Evolutionary conservation across 2,329 filamentous ascomycete genomes (phyloP).

Genomic region (Penicillium expansum): DNA sequence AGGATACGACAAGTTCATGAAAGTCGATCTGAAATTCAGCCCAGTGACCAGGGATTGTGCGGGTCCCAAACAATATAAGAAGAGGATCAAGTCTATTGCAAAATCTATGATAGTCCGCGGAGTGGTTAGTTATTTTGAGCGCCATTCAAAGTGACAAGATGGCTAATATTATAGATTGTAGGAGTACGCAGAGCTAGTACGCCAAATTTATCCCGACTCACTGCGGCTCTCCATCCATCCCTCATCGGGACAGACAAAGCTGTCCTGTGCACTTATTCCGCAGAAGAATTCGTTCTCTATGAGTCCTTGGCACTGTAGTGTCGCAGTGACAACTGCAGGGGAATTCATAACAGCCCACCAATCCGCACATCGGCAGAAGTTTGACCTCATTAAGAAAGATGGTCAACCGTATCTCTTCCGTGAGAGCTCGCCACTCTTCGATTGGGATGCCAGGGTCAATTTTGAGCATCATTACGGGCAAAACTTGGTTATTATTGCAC

Average conservation of each 20-base stretch:
- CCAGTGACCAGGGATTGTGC: slow-evolving; percentile 3
- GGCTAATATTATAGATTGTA: background rate
- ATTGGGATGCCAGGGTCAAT: background rate
- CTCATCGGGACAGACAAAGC: slow-evolving; percentile 7
- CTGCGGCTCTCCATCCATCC: slow-evolving; percentile 9
- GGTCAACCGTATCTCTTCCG: slow-evolving; percentile 7
- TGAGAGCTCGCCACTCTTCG: slow-evolving; percentile 3
- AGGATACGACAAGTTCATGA: slow-evolving; percentile 12
- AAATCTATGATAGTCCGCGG: slow-evolving; percentile 8
- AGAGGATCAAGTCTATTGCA: slow-evolving; percentile 7
- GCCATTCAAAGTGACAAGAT: background rate
- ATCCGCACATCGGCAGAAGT: slow-evolving; percentile 1
- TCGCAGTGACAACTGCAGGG: slow-evolving; percentile 1
- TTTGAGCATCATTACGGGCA: slow-evolving; percentile 5
- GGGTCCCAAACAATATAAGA: slow-evolving; percentile 9
- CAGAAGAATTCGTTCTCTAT: slow-evolving; percentile 6
- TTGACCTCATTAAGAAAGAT: slow-evolving; percentile 1
- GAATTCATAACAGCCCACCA: slow-evolving; percentile 10
- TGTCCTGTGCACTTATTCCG: slow-evolving; percentile 6
- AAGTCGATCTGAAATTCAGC: slow-evolving; percentile 9
- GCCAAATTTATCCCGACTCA: slow-evolving; percentile 8
- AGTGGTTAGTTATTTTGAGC: background rate
- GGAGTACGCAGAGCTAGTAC: slow-evolving; percentile 7
- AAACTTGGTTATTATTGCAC: background rate
- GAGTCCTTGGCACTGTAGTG: slow-evolving; percentile 12